Base-by-base conservation (phyloP, 305 asterid genomes). In the Fraxinus nigra region DNA sequence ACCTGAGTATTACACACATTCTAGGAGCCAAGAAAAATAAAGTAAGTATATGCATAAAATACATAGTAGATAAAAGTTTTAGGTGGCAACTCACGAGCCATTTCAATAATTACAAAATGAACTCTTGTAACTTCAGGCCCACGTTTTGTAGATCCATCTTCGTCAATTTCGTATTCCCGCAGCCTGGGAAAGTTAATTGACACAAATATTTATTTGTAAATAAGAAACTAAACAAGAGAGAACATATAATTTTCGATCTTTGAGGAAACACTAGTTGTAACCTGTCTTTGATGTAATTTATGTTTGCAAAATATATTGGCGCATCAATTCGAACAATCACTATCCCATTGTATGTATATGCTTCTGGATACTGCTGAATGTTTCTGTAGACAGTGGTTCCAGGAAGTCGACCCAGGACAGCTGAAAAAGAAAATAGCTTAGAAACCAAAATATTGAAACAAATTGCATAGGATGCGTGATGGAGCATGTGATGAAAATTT, bases 271-370 rank as follows among this genome's bases (percentile, higher is more conserved):
- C 30, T 14, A 40, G 61, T 63, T 48, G 51, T 89, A 79, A 92
- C 99, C 97, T 92, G 89, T 96, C 99, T 82, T 96, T 96, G 74
- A 96, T 96, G 88, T 89, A 96, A 84, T 97, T 96, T 85, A 82
- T 94, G 81, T 96, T 96, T 65, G 99, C 99, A 84, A 96, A 96
- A 87, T 96, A 96, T 73, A 96, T 94, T 13, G 99, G 99, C 1
- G 99, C 97, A 87, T 96, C 99, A 37, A 96, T 82, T 78, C 99
- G 93, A 87, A 96, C 99, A 86, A 94, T 93, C 82, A 94, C 99
- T 65, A 96, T 92, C 83, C 99, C 99, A 0, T 96, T 93, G 88
- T 93, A 96, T 75, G 99, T 94, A 89, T 94, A 94, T 65, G 99
- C 94, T 87, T 96, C 99, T 40, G 98, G 99, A 87, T 96, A 96